phyloP scores from a whole-genome alignment of 345 rosid species.

The Boechera retrofracta region DNA sequence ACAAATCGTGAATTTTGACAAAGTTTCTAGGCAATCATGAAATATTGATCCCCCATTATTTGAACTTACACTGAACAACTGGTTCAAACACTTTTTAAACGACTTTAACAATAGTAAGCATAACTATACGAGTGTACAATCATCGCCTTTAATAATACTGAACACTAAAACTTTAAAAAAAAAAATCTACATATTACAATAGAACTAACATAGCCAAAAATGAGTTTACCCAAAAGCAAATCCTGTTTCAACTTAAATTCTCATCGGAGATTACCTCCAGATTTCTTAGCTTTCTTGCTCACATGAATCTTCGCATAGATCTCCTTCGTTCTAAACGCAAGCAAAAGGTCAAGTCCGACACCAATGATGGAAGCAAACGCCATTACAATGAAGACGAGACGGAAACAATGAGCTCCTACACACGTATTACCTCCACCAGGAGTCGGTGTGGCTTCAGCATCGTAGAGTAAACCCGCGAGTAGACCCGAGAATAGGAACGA shows the following conservation, averaged over 20 bases:
- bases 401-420: conserved; percentile 58
- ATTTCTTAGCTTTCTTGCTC: conserved; percentile 58
- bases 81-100: background rate
- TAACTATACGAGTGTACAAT: conserved; percentile 17
- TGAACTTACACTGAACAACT: conserved; percentile 10
- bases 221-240: conserved; percentile 2
- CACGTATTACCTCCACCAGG: conserved; percentile 55
- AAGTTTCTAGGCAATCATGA: too few relatives aligned
- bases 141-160: background rate
- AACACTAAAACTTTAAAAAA: background rate
- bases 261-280: conserved; percentile 38
- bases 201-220: conserved; percentile 19
- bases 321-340: conserved; percentile 51
- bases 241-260: background rate
- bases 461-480: conserved; percentile 65
- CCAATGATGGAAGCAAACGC: conserved; percentile 52
- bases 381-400: conserved; percentile 56
- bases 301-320: conserved; percentile 56
- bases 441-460: conserved; percentile 51
- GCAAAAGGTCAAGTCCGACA: conserved; percentile 51
- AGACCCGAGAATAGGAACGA: conserved; percentile 71
- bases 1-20: too few relatives aligned
- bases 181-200: background rate
- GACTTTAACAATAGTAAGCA: background rate
- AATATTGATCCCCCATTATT: background rate